These are phyloP conservation scores for Plicaturopsis crispa DNA, from an alignment of 768 basidiomycete species.

Conservation along the genomic window DNA sequence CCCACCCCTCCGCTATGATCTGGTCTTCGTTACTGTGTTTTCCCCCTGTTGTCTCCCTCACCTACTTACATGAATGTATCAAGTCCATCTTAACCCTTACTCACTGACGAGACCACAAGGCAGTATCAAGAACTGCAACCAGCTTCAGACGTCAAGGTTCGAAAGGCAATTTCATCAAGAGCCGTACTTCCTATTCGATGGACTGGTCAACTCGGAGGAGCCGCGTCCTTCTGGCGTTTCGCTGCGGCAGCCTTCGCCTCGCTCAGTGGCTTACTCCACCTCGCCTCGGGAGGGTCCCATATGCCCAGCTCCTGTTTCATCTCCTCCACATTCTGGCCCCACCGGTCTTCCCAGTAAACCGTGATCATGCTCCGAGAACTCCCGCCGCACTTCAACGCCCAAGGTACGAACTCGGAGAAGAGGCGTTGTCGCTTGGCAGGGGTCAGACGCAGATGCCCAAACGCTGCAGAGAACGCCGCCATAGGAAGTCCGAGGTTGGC, in stretches of 20 bases:
- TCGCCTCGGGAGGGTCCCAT: conserved; percentile 71
- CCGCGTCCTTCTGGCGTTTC: neutral
- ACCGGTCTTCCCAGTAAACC: conserved; percentile 94
- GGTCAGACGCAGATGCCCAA: conserved; percentile 72
- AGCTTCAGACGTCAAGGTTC: too few relatives aligned
- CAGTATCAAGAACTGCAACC: too few relatives aligned
- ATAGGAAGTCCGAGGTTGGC: conserved; percentile 89
- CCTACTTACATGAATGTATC: too few relatives aligned
- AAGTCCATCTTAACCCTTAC: too few relatives aligned
- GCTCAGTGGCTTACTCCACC: conserved; percentile 58
- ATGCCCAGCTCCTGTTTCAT: conserved; percentile 83
- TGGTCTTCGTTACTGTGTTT: too few relatives aligned
- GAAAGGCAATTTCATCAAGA: too few relatives aligned
- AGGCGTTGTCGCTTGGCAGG: conserved; percentile 46
- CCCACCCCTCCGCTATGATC: too few relatives aligned
- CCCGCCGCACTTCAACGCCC: conserved; percentile 84
- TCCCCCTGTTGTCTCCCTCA: too few relatives aligned
- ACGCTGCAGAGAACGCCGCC: conserved; percentile 69
- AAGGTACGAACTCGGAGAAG: conserved; percentile 81
- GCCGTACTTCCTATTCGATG: too few relatives aligned
- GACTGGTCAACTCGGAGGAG: too few relatives aligned
- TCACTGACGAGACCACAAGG: too few relatives aligned
- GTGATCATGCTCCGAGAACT: conserved; percentile 72
- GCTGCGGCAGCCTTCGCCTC: conserved; percentile 52
- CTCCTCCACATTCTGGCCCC: conserved; percentile 77